Evolutionary conservation across 768 basidiomycete genomes (phyloP).

Genomic region (Gyrodon lividus): DNA sequence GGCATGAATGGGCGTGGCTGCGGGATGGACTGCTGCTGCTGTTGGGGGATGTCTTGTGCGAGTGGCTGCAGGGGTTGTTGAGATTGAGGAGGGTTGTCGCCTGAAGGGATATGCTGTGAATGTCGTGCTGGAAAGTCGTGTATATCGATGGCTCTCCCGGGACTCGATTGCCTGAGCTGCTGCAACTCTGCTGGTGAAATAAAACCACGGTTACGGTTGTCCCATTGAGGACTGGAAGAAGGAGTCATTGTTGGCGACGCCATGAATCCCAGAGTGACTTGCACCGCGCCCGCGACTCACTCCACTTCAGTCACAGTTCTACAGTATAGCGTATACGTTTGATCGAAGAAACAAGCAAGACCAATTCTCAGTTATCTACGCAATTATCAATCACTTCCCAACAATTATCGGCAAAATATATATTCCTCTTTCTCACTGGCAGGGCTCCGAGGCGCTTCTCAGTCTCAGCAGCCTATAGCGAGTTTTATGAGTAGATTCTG

Average conservation of each 20-base stretch:
- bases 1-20: conserved; percentile 29
- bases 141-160: conserved; percentile 27
- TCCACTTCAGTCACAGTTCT: not conserved
- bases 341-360: too few species aligned
- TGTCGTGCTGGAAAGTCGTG: conserved; percentile 36
- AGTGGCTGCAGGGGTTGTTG: conserved; percentile 4
- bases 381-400: too few species aligned
- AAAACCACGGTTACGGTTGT: conserved; percentile 34
- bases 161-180: conserved; percentile 34
- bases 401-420: not conserved
- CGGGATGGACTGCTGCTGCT: conserved; percentile 14
- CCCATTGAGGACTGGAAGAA: conserved; percentile 37
- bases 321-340: too few species aligned
- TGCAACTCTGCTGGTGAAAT: conserved; percentile 35
- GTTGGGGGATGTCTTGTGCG: conserved; percentile 16
- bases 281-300: not conserved
- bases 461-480: not conserved
- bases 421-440: too few species aligned
- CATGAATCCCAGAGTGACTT: conserved; percentile 1
- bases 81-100: not conserved
- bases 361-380: too few species aligned
- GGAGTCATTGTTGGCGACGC: conserved; percentile 15
- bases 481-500: too few species aligned
- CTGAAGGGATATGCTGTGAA: conserved; percentile 9
- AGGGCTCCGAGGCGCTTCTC: too few species aligned